These are phyloP conservation scores for Pseudopithomyces maydicus DNA, from an alignment of 2,329 filamentous ascomycete species.

Conservation along the genomic window DNA sequence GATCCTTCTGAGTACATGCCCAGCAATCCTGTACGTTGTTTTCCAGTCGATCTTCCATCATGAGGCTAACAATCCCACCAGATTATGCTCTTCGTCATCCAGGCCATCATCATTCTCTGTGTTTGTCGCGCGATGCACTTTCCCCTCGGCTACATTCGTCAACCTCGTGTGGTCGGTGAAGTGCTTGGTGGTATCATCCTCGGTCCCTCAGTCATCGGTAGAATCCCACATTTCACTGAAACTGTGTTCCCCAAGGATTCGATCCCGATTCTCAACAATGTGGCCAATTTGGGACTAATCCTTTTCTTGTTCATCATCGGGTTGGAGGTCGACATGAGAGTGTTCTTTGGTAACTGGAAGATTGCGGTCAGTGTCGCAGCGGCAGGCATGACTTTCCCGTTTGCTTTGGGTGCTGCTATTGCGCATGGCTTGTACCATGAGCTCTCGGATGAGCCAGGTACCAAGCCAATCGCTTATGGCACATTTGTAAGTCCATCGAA, in stretches of 20 bases:
- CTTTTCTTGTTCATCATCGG: slow-evolving; percentile 88
- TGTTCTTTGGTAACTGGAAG: slow-evolving; percentile 79
- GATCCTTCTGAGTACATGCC: not conserved
- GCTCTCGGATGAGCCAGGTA: slow-evolving; percentile 64
- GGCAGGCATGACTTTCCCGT: slow-evolving; percentile 80
- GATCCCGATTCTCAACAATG: slow-evolving; percentile 75
- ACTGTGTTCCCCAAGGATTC: slow-evolving; percentile 78
- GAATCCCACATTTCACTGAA: slow-evolving; percentile 76
- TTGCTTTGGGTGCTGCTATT: slow-evolving; percentile 79
- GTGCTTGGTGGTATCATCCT: slow-evolving; percentile 82
- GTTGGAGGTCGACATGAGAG: slow-evolving; percentile 81
- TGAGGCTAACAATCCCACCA: not conserved
- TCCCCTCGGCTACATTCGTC: slow-evolving; percentile 75
- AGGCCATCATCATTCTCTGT: slow-evolving; percentile 75
- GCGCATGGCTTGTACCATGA: slow-evolving; percentile 80
- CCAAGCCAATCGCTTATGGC: slow-evolving; percentile 57
- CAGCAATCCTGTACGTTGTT: not conserved
- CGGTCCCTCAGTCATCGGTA: slow-evolving; percentile 85
- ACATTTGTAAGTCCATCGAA: not conserved
- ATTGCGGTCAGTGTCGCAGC: slow-evolving; percentile 78
- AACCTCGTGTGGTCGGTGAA: slow-evolving; percentile 83
- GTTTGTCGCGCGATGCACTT: slow-evolving; percentile 76
- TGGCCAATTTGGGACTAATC: slow-evolving; percentile 82
- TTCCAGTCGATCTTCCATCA: not conserved
- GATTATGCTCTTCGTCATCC: not conserved